These are phyloP conservation scores for Spinacia oleracea DNA, from an alignment of 179 eudicot species.

Conservation along the genomic window DNA sequence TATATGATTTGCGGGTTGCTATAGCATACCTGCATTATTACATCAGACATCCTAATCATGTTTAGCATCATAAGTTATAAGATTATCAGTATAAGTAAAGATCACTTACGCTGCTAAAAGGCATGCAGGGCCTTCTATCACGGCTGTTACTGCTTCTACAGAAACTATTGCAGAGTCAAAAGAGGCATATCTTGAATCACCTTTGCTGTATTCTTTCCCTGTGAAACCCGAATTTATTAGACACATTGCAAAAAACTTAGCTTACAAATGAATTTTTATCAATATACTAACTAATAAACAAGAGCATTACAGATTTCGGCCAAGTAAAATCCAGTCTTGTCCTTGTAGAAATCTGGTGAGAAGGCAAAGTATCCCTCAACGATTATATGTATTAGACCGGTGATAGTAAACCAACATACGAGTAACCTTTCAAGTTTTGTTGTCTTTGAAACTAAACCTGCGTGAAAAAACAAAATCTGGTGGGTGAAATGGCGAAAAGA, in stretches of 20 bases:
- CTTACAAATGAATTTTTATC: neutral
- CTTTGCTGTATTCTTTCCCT: conserved; percentile 99
- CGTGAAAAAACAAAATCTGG: neutral
- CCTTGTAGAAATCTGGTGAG: conserved; percentile 74
- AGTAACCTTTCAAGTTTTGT: conserved; percentile 60
- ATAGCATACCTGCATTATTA: conserved; percentile 72
- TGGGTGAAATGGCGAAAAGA: neutral
- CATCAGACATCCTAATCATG: conserved; percentile 1
- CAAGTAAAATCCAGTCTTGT: conserved; percentile 58
- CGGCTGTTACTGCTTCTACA: conserved; percentile 78
- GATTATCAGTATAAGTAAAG: neutral
- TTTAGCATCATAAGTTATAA: neutral
- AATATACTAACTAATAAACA: conserved; percentile 11
- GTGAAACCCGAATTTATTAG: conserved; percentile 10
- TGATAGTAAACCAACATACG: conserved; percentile 95
- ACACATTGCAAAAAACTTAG: neutral
- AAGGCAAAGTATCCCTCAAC: conserved; percentile 91
- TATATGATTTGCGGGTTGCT: conserved; percentile 69
- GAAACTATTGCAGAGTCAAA: conserved; percentile 68
- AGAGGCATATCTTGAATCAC: conserved; percentile 85
- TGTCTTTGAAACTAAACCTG: conserved; percentile 54
- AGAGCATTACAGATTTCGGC: conserved; percentile 84
- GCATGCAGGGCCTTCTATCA: conserved; percentile 78
- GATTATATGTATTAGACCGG: conserved; percentile 75
- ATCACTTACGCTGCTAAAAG: conserved; percentile 75